Base-by-base conservation (phyloP, 805 yeast species). In the Zygosaccharomyces rouxii region DNA sequence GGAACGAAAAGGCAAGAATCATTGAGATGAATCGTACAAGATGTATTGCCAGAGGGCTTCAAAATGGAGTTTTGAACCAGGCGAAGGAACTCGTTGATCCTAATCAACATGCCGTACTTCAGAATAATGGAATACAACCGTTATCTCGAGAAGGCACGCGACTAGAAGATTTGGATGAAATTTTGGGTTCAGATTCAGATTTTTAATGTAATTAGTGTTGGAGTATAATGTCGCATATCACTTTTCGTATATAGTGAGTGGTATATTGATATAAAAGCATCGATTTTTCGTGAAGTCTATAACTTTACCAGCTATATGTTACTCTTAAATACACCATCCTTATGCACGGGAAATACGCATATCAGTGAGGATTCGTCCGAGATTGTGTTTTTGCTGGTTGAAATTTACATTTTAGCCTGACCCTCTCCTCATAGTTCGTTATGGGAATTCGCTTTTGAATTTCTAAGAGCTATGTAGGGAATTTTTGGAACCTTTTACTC, bases 291-390 rank as follows among this genome's bases (percentile, higher is more conserved):
- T 19, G 10, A 25, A 9, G 10, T n/a, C 37, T 4, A n/a, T 0
- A 23, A 25, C 23, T 18, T 39, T 13, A 14, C 26, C 26, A 22
- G 33, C 35, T 33, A 30, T 5, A 13, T 30, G 11, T 41, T 16
- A 14, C 22, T 35, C 51, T 26, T 42, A 42, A 56, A 57, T 42
- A 50, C 76, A 69, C 70, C 76, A 87, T 90, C 97, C 84, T 92
- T 92, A 89, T 92, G 98, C 99, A 86, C 85, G 99, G 98, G 98
- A 96, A 92, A 89, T 92, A 94, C 98, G 96, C 96, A 95, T 89
- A 89, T 92, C 98, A 90, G 96, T 92, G 99, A 92, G 98, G 99
- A 94, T 89, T 90, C 96, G 97, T 94, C 99, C 98, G 99, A 92
- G 99, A 89, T 90, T 95, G 96, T 92, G 98, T 94, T 88, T 92